Base-by-base conservation (phyloP, 2,329 filamentous ascomycete genomes). In the Didymella arachidicola region DNA sequence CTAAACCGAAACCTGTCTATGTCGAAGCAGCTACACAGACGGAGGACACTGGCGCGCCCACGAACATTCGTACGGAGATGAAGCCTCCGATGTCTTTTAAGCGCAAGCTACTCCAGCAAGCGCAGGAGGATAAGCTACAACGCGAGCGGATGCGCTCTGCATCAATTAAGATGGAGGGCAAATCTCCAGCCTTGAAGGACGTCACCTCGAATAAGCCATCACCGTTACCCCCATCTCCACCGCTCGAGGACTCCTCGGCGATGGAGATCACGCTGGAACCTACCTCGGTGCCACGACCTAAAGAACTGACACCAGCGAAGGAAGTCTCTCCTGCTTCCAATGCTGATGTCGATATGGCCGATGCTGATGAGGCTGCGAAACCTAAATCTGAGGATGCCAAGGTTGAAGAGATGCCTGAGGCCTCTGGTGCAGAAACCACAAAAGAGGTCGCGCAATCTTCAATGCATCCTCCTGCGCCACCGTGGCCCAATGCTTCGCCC, bases 91-190 rank as follows among this genome's bases (percentile, higher is more conserved):
- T 75, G 46, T 77, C 75, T 0, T 77, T 76, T 62, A 74, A 75
- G 58, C 71, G 74, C 42, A 74, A 69, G 60, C 70, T 78, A 26
- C 62, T 78, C n/a, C 71, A 72, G 38, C 74, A 76, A 51, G 75
- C 75, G 14, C 70, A 72, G 55, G 73, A 77, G 57, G 74, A 76
- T 46, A 75, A 76, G 55, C 36, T 75, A 45, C 69, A 72, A 53
- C 72, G 75, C 32, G 75, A 77, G 62, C 73, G 72, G 29, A 72
- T 71, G 42, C 71, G 71, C 48, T 77, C 74, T n/a, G 66, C 71
- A 29, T 74, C 73, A 2, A 68, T 75, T 4, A 77, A 77, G 57
- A 63, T 66, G 51, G 75, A 76, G 55, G 65, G 61, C 39, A 70
- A 61, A 48, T 77, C 72, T 7, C 73, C 73, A 27, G 68, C 69